Base-by-base conservation (phyloP, 1,139 yeast species). In the Suhomyces panamericanus region DNA sequence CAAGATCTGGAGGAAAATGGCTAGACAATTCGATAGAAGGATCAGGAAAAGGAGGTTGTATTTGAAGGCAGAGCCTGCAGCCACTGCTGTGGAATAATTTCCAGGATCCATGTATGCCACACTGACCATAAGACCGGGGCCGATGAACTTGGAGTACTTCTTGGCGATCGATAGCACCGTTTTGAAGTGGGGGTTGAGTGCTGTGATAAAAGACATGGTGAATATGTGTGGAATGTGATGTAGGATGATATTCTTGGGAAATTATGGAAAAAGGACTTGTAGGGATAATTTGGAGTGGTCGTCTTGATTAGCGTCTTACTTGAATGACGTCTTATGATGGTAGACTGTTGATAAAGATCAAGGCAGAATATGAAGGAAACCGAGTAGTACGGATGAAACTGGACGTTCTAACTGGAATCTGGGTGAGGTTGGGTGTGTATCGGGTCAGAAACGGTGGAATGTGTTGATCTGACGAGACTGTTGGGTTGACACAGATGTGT, bases 61-160 rank as follows among this genome's bases (percentile, higher is more conserved):
- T 62, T 87, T 83, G 65, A 85, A 91, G 40, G 86, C 84, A 13
- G 96, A 90, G 44, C 96, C 96, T 17, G 95, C 95, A 6, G 96
- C 85, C 27, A 93, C 96, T 32, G 95, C 93, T 2, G 98, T 89
- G 28, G 96, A 85, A 66, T 91, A 93, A 67, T 93, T 93, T 2
- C 99, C 99, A 1, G 99, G 98, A 59, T 93, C 99, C 87, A 93
- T 88, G 60, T 91, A 93, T 0, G 98, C 96, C 42, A 93, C 98
- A 17, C 95, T 81, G 26, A 93, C 95, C 93, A 91, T 84, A 39
- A 91, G 76, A 0, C 98, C 98, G 0, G 97, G 97, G 1, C 98
- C 97, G 3, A 90, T 70, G 64, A 90, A 90, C 53, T 75, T 69
- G 43, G 77, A 61, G 62, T 85, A 87, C 53, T 83, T 85, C 50